Evolutionary conservation across 306 rosid genomes (phyloP).

Genomic region (Fragaria nilgerrensis): DNA sequence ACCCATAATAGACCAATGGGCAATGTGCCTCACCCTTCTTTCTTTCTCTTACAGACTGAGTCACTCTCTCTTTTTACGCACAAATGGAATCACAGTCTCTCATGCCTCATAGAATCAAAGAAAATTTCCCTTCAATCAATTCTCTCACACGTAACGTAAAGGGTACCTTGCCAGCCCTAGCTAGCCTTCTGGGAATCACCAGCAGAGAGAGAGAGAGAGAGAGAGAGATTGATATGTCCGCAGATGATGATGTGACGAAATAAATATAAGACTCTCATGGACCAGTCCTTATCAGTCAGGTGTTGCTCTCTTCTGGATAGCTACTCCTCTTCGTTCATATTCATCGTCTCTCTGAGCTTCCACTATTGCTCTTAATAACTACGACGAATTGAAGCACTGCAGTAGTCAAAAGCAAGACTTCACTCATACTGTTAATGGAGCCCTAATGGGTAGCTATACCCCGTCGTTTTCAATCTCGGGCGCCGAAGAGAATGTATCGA

Average conservation of each 20-base stretch:
- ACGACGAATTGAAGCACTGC: neutral
- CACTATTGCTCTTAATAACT: neutral
- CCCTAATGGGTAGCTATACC: neutral
- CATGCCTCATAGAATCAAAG: conserved; percentile 5
- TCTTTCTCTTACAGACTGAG: neutral
- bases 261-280: neutral
- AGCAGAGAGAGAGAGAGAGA: neutral
- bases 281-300: conserved; percentile 6
- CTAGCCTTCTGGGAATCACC: conserved; percentile 2
- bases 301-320: neutral
- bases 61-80: neutral
- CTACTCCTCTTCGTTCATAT: neutral
- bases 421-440: conserved; percentile 1
- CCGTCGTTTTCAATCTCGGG: neutral
- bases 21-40: neutral
- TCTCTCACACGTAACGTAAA: neutral
- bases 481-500: conserved; percentile 16
- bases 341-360: conserved; percentile 3
- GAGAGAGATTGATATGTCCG: neutral
- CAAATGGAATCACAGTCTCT: neutral
- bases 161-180: neutral
- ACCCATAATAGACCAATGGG: neutral
- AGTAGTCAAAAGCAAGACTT: conserved; percentile 14
- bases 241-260: conserved; percentile 10
- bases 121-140: neutral